A percentile compares a stretch with the other conserved stretches of the same genome.
Evolutionary conservation across 2,329 filamentous ascomycete species (phyloP).

Genomic region (Verticillium isaacii): DNA sequence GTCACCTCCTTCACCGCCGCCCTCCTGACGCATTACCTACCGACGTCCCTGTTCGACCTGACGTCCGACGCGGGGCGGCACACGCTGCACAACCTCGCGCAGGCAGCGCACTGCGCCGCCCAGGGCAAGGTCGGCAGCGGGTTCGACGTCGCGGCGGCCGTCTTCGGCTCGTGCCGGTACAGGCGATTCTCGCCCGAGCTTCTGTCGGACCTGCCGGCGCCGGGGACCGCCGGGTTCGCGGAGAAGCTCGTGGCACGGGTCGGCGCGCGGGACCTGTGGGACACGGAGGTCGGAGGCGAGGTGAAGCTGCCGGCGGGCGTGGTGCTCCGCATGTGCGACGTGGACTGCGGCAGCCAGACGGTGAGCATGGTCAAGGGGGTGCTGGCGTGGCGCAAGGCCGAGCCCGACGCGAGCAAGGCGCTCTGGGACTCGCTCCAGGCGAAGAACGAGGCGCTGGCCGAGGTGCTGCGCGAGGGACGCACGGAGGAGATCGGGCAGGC

Average conservation of each 20-base stretch:
- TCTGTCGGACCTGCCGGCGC: constrained; percentile 61
- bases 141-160: constrained; percentile 90
- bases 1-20: constrained; percentile 82
- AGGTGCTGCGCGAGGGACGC: constrained; percentile 50
- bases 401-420: constrained; percentile 56
- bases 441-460: constrained; percentile 67
- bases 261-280: constrained; percentile 64
- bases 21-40: constrained; percentile 71
- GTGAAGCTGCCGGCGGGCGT: constrained; percentile 70
- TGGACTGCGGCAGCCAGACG: constrained; percentile 89
- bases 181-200: constrained; percentile 83
- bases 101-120: constrained; percentile 89
- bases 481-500: constrained; percentile 37
- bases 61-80: constrained; percentile 45
- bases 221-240: constrained; percentile 63
- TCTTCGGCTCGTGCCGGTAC: constrained; percentile 89
- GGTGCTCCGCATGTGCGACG: constrained; percentile 87
- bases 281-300: constrained; percentile 69
- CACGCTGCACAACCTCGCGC: constrained; percentile 84
- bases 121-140: constrained; percentile 96
- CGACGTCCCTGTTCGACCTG: constrained; percentile 51
- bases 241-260: constrained; percentile 61
- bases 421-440: constrained; percentile 74
- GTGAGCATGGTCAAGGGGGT: constrained; percentile 95
- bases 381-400: constrained; percentile 69